Base-by-base conservation (phyloP, 2,329 filamentous ascomycete species). In the Hirsutella thompsonii region DNA sequence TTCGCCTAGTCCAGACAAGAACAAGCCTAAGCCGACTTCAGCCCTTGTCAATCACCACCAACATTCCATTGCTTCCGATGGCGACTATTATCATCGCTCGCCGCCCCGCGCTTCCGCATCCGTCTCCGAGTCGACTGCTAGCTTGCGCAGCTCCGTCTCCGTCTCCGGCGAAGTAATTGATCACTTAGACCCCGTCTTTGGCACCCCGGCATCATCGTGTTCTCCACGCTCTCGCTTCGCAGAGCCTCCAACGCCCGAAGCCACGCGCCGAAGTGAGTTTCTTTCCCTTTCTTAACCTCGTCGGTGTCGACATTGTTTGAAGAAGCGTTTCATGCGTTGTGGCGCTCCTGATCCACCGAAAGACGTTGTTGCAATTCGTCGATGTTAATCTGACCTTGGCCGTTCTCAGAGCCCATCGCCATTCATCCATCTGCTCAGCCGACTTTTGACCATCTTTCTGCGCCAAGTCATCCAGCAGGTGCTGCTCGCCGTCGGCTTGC, bases 141-240 rank as follows among this genome's bases (percentile, higher is more conserved):
- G 52, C 23, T 57, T 52, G n/a, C 45, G 43, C n/a, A 41, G 41
- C 30, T 40, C 42, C 23, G 39, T 26, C 37, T n/a, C 26, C 5
- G 20, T 11, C 9, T 29, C 37, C 16, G 19, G 34, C 9, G 36
- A 36, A 23, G 20, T 20, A 6, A 16, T 39, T 20, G 13, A 26
- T 26, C 23, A 26, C 23, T 6, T 26, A 6, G 23, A 33, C 39
- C 33, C 26, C 13, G 34, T 30, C 20, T 29, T 36, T 6, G 9
- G 19, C 26, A 26, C 23, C 16, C 26, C 30, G 6, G 10, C 20
- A 5, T 35, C 23, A 6, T 18, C 23, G 8, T 26, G 20, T 26
- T 13, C 18, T 26, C 23, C 36, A 20, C 32, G n/a, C n/a, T 16
- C 32, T 18, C 14, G 32, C 32, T 5, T 16, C 14, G 14, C 32